These are phyloP conservation scores for Teratosphaeriaceae sp. DNA, from an alignment of 2,329 filamentous ascomycete genomes.

Conservation along the genomic window DNA sequence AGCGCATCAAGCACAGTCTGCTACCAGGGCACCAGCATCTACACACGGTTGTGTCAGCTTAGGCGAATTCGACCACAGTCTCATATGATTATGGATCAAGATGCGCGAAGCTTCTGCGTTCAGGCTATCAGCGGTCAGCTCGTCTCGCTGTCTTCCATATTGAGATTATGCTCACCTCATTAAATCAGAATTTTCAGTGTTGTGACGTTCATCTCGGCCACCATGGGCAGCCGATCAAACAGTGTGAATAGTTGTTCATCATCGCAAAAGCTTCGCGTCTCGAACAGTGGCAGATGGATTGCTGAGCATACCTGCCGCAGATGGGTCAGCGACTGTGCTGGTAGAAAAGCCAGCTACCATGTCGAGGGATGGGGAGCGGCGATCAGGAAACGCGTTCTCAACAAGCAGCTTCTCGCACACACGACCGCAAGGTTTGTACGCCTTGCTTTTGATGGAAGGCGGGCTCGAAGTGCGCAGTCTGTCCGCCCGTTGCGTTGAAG, in stretches of 20 bases:
- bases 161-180: not conserved
- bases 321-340: constrained; percentile 10
- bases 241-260: constrained; percentile 67
- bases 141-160: not conserved
- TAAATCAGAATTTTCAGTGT: constrained; percentile 58
- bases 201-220: constrained; percentile 48
- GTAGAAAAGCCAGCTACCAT: not conserved
- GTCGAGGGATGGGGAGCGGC: not conserved
- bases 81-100: not conserved
- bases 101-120: not conserved
- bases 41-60: too few relatives aligned
- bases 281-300: not conserved
- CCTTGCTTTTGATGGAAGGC: constrained; percentile 48
- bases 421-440: constrained; percentile 60
- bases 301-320: constrained; percentile 11
- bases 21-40: not conserved
- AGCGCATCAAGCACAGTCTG: not conserved
- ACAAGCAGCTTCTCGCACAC: constrained; percentile 52
- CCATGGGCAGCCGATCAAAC: constrained; percentile 52
- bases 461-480: constrained; percentile 49
- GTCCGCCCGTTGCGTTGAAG: constrained; percentile 62
- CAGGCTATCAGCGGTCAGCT: constrained; percentile 6
- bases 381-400: constrained; percentile 63
- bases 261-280: constrained; percentile 39
- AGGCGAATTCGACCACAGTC: too few relatives aligned